Base-by-base conservation (phyloP, 306 rosid species). In the Trifolium subterraneum region DNA sequence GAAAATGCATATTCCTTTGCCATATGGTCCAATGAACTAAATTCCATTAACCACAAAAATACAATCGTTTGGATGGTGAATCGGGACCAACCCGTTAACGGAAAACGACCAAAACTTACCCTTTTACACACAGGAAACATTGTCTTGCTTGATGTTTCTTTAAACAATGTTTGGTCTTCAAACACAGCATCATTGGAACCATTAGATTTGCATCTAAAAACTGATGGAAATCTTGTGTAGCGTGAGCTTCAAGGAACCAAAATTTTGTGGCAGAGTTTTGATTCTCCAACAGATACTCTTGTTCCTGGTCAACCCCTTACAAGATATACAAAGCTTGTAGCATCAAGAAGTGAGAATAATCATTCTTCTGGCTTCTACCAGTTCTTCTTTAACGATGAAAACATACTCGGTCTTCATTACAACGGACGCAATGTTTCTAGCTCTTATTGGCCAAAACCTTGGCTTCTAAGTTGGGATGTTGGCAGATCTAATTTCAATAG, bases 11-110 rank as follows among this genome's bases (percentile, higher is more conserved):
- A 23, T 10, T 75, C 47, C 45, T 65, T 75, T 65, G 67, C 73
- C 73, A 52, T 75, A 38, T 75, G 79, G 79, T 75, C 65, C 73
- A 65, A 39, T 1, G 6, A 39, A 5, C 33, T 55, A 66, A 22
- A 56, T 16, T 8, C 42, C 14, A 55, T 15, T 15, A 23, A 44
- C 20, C 12, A 10, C 9, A n/a, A 45, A 20, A 9, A 14, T 4
- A 69, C 83, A 15, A 50, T 83, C 5, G 71, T 84, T 61, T 88
- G 90, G 92, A 80, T 47, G 72, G 87, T 83, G 6, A 84, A 86
- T 10, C 84, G 84, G 1, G 76, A 81, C 54, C 68, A 18, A 12
- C 89, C 87, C 0, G 87, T 84, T 3, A 87, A 87, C 14, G 81
- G 85, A 6, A 76, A 71, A 56, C 48, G 35, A 31, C 79, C 90